Evolutionary conservation across 768 basidiomycete species (phyloP).

Genomic region (Pulveroboletus sp.): DNA sequence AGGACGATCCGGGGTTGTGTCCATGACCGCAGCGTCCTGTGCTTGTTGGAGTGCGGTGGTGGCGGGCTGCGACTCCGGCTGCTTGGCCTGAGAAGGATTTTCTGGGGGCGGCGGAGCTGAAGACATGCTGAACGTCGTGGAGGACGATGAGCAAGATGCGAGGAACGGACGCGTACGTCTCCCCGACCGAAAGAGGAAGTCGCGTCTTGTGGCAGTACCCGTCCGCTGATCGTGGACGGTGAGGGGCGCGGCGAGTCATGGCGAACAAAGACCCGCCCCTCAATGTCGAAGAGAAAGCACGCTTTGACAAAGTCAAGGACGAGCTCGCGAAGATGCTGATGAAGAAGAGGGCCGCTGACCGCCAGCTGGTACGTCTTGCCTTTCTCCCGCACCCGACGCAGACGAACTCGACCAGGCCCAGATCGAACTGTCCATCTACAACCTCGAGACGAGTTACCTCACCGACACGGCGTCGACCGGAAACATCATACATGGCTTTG

Average conservation of each 20-base stretch:
- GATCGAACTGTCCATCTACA: constrained; percentile 75
- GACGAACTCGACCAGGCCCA: constrained; percentile 47
- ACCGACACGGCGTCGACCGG: constrained; percentile 79
- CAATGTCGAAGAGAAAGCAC: constrained; percentile 62
- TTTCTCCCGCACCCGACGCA: not conserved
- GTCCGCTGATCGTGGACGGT: not conserved
- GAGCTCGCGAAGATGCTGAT: constrained; percentile 70
- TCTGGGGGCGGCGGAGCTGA: constrained; percentile 50
- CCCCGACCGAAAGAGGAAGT: constrained; percentile 24
- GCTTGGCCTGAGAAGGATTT: constrained; percentile 44
- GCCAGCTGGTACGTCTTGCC: constrained; percentile 56
- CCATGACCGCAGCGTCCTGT: constrained; percentile 51
- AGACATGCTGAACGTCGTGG: constrained; percentile 39
- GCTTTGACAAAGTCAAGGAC: constrained; percentile 68
- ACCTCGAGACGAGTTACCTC: constrained; percentile 69
- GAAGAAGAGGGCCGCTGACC: constrained; percentile 72
- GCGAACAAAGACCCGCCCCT: constrained; percentile 38
- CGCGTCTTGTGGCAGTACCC: constrained; percentile 1
- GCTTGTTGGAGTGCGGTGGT: constrained; percentile 27
- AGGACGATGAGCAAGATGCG: not conserved
- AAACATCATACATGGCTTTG: constrained; percentile 85
- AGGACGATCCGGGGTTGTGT: constrained; percentile 65
- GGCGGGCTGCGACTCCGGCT: constrained; percentile 39
- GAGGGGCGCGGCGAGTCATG: constrained; percentile 19
- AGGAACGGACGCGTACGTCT: constrained; percentile 24